Base-by-base conservation (phyloP, 257 asterid genomes). In the Fraxinus quadrangulata region DNA sequence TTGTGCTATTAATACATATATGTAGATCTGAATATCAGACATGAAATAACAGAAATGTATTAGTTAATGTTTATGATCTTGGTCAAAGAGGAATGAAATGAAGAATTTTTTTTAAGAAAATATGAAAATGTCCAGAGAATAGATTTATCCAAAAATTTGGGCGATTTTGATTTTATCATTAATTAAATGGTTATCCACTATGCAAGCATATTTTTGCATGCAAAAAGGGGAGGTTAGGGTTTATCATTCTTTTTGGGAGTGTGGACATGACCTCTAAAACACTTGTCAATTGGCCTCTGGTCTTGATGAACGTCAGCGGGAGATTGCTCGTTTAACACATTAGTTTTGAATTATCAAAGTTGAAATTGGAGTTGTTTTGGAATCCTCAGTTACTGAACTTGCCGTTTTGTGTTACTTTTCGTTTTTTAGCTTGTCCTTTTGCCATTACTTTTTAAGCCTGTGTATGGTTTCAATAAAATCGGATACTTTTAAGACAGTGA, bases 211-310 rank as follows among this genome's bases (percentile, higher is more conserved):
- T 45, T 14, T 13, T 13, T 13, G 54, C 19, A 13, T 45, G 54
- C 13, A 14, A 45, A 45, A 45, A 3, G 19, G 54, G n/a, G 54
- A 45, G 54, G 1, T 13, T 19, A 45, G 54, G 54, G 54, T 13
- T 45, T 54, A 54, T 54, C 26, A 54, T 17, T 51, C 19, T 54
- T 54, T 54, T 19, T 54, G 65, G 65, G 23, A 54, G 65, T 6
- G 65, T 54, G 26, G 26, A 54, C 16, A 17, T 54, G 10, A 54
- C 65, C 26, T 16, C 23, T 54, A 5, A 40, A 40, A 33, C 67
- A 75, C 76, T 73, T 21, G 65, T 67, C 73, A 76, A 34, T 36
- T 70, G 78, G 67, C 71, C 11, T 42, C 31, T 42, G 67, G 26
- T 36, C 26, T 54, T 54, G 65, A 49, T 19, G 65, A 54, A 54